phyloP scores from a whole-genome alignment of 192 early-diverging fungal genomes.

The Backusella circina region DNA sequence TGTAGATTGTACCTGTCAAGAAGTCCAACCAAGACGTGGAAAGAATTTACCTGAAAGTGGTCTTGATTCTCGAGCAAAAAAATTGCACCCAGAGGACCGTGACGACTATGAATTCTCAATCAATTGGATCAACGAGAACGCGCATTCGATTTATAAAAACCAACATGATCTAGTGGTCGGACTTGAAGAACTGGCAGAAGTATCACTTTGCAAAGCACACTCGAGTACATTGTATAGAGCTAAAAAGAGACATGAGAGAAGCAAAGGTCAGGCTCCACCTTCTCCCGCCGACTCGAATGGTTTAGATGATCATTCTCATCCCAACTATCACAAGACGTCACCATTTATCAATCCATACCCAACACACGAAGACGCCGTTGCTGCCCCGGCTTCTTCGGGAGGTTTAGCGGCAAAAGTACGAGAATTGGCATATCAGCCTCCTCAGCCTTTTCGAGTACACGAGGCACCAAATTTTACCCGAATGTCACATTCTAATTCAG shows the following conservation, averaged over 20 bases:
- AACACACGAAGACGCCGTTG: not conserved
- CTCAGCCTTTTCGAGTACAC: not conserved
- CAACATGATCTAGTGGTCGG: conserved; percentile 20
- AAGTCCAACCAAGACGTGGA: conserved; percentile 30
- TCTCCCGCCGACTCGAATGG: conserved; percentile 21
- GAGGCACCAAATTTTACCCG: conserved; percentile 5
- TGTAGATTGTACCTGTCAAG: conserved; percentile 22
- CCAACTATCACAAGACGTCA: not conserved
- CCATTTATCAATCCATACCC: not conserved
- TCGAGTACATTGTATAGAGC: conserved; percentile 35
- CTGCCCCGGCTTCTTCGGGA: not conserved
- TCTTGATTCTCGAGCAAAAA: conserved; percentile 35
- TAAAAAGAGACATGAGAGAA: conserved; percentile 25
- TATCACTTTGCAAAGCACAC: conserved; percentile 38
- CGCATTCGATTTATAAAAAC: conserved; percentile 29
- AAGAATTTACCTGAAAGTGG: conserved; percentile 31
- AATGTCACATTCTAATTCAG: conserved; percentile 12
- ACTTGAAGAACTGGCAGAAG: conserved; percentile 18
- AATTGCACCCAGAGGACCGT: conserved; percentile 19
- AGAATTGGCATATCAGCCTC: conserved; percentile 2
- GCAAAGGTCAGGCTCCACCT: conserved; percentile 16
- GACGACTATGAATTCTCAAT: conserved; percentile 35
- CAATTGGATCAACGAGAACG: conserved; percentile 27
- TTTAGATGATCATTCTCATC: not conserved
- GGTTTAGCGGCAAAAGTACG: conserved; percentile 19